These are phyloP conservation scores for Trametopsis cervina DNA, from an alignment of 768 basidiomycete species.

Conservation along the genomic window DNA sequence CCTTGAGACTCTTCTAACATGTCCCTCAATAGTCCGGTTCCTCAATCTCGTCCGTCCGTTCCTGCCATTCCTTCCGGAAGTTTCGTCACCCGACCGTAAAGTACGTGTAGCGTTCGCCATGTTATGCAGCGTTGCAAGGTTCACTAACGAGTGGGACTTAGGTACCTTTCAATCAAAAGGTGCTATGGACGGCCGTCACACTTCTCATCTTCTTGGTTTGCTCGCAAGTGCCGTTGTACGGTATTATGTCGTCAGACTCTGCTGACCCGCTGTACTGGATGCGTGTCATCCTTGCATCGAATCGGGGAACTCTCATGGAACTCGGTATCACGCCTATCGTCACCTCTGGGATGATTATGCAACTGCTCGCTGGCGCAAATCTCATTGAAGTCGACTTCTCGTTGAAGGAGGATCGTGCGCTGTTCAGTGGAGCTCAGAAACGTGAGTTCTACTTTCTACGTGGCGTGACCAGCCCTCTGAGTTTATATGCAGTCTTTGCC, in stretches of 20 bases:
- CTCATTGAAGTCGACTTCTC: conserved; percentile 97
- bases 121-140: conserved; percentile 1
- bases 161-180: conserved; percentile 98
- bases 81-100: conserved; percentile 96
- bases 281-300: conserved; percentile 98
- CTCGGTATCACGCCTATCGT: conserved; percentile 97
- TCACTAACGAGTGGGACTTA: conserved; percentile 24
- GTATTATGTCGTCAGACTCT: conserved; percentile 99
- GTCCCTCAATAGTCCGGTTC: conserved; percentile 68
- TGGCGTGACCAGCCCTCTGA: not conserved
- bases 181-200: conserved; percentile 98
- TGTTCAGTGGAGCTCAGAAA: conserved; percentile 97
- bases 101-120: conserved; percentile 33
- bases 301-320: conserved; percentile 99
- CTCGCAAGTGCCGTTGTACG: conserved; percentile 98
- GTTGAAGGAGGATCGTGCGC: conserved; percentile 92
- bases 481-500: conserved; percentile 68
- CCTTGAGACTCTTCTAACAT: conserved; percentile 1
- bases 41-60: conserved; percentile 97
- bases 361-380: conserved; percentile 95
- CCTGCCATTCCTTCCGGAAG: conserved; percentile 93
- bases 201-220: conserved; percentile 99
- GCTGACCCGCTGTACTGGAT: conserved; percentile 99
- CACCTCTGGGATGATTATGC: conserved; percentile 99
- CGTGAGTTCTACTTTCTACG: conserved; percentile 46